Base-by-base conservation (phyloP, 1,284 basidiomycete genomes). In the Ganoderma resinaceum region DNA sequence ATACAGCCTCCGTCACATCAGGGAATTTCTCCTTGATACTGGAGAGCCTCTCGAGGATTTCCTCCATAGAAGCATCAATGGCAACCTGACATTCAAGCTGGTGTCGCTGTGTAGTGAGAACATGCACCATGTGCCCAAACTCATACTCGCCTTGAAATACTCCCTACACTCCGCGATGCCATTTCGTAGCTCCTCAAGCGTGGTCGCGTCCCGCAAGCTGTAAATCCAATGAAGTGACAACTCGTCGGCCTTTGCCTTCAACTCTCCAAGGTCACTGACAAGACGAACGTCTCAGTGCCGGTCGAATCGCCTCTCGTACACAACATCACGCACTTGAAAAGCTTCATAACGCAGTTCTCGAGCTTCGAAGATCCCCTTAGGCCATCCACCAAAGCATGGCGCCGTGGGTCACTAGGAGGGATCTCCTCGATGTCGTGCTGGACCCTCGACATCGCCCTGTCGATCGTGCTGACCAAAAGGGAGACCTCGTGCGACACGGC, bases 11-110 rank as follows among this genome's bases (percentile, higher is more conserved):
- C n/a, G n/a, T n/a, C 26, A 42, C 42, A 2, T 31, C 60, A 12
- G 8, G 0, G 26, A 42, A 42, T 11, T 26, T 43, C 42, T 20
- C 16, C 29, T 61, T 42, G 20, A 46, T 33, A 0, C 29, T 20
- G 1, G 26, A 29, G 5, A 46, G 40, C 29, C 33, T 33, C 26
- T 33, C 38, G 16, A 46, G 20, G 2, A 61, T 31, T 16, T 57
- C 55, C 9, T 57, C 55, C 5, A 57, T n/a, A 7, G 55, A 33
- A 31, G 55, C 55, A 37, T 57, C 55, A 20, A 57, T 57, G 31
- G 55, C 55, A 3, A 57, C 55, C n/a, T 57, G 55, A n/a, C 55
- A 57, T 12, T 57, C 55, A 33, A 57, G 20, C 55, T 57, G 31
- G 31, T 3, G 31, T 9, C 5, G 2, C 9, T 16, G 12, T 6